These are phyloP conservation scores for Lepidium aucheri DNA, from an alignment of 345 rosid species.

Conservation along the genomic window DNA sequence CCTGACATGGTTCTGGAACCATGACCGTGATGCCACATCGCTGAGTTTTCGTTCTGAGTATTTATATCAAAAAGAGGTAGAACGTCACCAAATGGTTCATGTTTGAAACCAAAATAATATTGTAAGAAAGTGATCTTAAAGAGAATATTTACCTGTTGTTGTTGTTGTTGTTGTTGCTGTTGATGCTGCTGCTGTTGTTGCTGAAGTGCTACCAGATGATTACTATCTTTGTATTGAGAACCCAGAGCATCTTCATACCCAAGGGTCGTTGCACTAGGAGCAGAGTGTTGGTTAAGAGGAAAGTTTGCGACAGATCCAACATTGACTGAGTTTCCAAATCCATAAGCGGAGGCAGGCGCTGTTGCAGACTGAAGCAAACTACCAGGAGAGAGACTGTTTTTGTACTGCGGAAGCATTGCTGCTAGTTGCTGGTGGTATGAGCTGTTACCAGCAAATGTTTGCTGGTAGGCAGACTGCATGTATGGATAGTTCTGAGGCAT, in stretches of 20 bases:
- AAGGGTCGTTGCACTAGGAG: slow-evolving; percentile 52
- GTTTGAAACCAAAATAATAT: background rate
- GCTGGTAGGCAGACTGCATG: slow-evolving; percentile 93
- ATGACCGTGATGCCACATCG: slow-evolving; percentile 79
- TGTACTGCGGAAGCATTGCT: slow-evolving; percentile 82
- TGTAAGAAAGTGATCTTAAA: background rate
- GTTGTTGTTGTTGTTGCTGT: slow-evolving; percentile 66
- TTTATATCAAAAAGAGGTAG: background rate
- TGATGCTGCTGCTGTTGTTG: slow-evolving; percentile 37
- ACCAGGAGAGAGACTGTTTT: slow-evolving; percentile 64
- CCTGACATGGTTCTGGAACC: slow-evolving; percentile 70
- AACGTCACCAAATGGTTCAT: background rate
- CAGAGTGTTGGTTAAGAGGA: slow-evolving; percentile 55
- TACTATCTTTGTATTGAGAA: slow-evolving; percentile 83
- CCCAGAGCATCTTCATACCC: slow-evolving; percentile 69
- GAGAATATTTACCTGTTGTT: slow-evolving; percentile 20
- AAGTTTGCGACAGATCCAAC: slow-evolving; percentile 59
- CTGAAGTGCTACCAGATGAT: slow-evolving; percentile 66
- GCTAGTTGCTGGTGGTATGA: slow-evolving; percentile 84
- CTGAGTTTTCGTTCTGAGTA: slow-evolving; percentile 71
- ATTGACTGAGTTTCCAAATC: slow-evolving; percentile 69
- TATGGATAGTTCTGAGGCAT: slow-evolving; percentile 89
- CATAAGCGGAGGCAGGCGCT: slow-evolving; percentile 74
- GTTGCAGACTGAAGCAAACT: slow-evolving; percentile 80
- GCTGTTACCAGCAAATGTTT: slow-evolving; percentile 68